Evolutionary conservation across 805 yeast genomes (phyloP).

Genomic region (Saccharomyces cerevisiae): DNA sequence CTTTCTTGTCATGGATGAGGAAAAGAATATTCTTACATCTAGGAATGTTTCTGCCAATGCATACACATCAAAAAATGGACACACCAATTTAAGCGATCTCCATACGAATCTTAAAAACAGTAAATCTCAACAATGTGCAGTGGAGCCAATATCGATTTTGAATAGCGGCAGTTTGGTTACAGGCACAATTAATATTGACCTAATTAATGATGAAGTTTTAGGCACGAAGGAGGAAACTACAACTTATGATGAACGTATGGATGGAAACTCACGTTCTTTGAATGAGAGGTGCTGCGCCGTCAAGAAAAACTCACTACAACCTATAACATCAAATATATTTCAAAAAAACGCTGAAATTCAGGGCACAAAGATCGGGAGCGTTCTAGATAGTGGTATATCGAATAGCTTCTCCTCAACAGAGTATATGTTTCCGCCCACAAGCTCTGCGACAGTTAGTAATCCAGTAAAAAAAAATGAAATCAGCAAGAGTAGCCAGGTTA

Average conservation of each 20-base stretch:
- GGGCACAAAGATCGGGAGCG: background rate
- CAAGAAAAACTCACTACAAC: background rate
- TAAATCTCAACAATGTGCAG: background rate
- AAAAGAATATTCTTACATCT: background rate
- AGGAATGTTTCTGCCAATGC: background rate
- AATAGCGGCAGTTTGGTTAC: background rate
- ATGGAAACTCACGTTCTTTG: background rate
- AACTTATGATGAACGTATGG: background rate
- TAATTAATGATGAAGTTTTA: background rate
- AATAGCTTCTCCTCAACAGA: background rate
- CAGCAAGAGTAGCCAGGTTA: background rate
- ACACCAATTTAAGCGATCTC: background rate
- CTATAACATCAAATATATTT: background rate
- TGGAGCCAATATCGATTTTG: background rate
- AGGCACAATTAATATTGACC: background rate
- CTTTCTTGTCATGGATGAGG: background rate
- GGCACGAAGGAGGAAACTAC: background rate
- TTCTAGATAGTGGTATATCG: background rate
- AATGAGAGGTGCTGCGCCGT: background rate
- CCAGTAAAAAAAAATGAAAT: background rate
- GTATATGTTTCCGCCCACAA: background rate
- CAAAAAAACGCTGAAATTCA: background rate
- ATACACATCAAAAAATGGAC: background rate
- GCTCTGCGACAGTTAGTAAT: background rate
- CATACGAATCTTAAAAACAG: background rate